phyloP scores from a whole-genome alignment of 805 yeast species.

The Priceomyces fermenticarens region DNA sequence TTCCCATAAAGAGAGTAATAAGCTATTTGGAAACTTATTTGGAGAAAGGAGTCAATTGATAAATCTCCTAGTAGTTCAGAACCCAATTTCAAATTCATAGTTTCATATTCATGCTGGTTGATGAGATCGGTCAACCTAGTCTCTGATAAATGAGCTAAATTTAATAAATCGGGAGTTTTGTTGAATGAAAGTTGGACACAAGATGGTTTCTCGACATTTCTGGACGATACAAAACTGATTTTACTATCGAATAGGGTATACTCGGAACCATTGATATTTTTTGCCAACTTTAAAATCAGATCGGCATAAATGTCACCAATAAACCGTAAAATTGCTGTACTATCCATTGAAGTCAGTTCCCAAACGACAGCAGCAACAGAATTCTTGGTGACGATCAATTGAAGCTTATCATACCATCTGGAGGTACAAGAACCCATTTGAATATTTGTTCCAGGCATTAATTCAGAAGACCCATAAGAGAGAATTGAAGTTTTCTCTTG shows the following conservation, averaged over 20 bases:
- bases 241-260: slow-evolving; percentile 49
- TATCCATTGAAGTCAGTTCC: slow-evolving; percentile 58
- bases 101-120: slow-evolving; percentile 54
- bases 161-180: slow-evolving; percentile 44
- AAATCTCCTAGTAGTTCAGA: slow-evolving; percentile 36
- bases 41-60: slow-evolving; percentile 51
- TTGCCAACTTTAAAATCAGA: slow-evolving; percentile 52
- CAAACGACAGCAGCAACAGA: slow-evolving; percentile 59
- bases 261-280: slow-evolving; percentile 55
- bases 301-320: slow-evolving; percentile 59
- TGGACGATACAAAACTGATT: slow-evolving; percentile 34
- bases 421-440: slow-evolving; percentile 59
- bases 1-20: slow-evolving; percentile 56
- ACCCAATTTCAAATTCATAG: slow-evolving; percentile 35
- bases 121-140: slow-evolving; percentile 57
- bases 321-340: slow-evolving; percentile 55
- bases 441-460: slow-evolving; percentile 41
- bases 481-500: slow-evolving; percentile 48
- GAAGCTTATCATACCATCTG: slow-evolving; percentile 59
- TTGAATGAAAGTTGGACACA: slow-evolving; percentile 28
- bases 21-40: slow-evolving; percentile 51
- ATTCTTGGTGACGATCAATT: slow-evolving; percentile 50
- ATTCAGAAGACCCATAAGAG: slow-evolving; percentile 49
- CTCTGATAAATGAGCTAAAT: slow-evolving; percentile 53
- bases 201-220: slow-evolving; percentile 35